Conservation (phyloP, 495 filamentous ascomycete genomes). For the Xylaria castorea region DNA sequence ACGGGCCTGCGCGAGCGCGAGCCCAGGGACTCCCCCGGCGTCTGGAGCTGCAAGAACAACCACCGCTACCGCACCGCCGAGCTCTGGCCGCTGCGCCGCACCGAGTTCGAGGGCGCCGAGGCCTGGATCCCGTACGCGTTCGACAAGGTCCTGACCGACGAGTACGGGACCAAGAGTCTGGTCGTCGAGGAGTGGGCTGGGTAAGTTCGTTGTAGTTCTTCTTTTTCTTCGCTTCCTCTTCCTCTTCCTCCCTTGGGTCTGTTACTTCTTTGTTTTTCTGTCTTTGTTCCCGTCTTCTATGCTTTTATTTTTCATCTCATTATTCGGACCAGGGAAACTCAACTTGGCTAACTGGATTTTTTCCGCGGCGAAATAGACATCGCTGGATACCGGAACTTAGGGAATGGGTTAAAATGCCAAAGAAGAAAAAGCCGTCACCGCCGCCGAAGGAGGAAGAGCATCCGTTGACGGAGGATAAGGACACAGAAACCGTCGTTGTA, state of each 20-base stretch:
- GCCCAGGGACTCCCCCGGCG: constrained; percentile 59
- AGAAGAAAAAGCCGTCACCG: constrained; percentile 13
- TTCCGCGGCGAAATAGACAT: constrained; percentile 43
- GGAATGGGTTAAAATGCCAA: constrained; percentile 56
- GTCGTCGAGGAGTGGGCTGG: constrained; percentile 67
- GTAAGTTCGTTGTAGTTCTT: constrained; percentile 57
- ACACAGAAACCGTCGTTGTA: constrained; percentile 34
- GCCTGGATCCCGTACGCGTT: constrained; percentile 81
- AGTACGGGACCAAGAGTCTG: constrained; percentile 75
- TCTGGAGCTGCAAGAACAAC: constrained; percentile 85
- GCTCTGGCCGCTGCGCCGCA: constrained; percentile 80
- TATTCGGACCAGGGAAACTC: neutral
- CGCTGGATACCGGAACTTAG: constrained; percentile 52
- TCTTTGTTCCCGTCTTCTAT: neutral
- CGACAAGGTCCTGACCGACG: constrained; percentile 71
- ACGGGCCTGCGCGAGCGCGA: constrained; percentile 79
- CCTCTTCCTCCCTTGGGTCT: neutral
- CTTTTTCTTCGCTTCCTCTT: neutral
- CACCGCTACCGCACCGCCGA: constrained; percentile 74
- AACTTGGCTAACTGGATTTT: constrained; percentile 25
- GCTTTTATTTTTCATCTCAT: neutral
- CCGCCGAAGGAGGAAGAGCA: neutral
- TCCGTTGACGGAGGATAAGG: constrained; percentile 35
- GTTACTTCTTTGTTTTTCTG: neutral
- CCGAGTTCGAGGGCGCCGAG: constrained; percentile 75